Evolutionary conservation across 176 grass and related monocot species (phyloP).

Genomic region (Rhipidocladum racemiflorum): DNA sequence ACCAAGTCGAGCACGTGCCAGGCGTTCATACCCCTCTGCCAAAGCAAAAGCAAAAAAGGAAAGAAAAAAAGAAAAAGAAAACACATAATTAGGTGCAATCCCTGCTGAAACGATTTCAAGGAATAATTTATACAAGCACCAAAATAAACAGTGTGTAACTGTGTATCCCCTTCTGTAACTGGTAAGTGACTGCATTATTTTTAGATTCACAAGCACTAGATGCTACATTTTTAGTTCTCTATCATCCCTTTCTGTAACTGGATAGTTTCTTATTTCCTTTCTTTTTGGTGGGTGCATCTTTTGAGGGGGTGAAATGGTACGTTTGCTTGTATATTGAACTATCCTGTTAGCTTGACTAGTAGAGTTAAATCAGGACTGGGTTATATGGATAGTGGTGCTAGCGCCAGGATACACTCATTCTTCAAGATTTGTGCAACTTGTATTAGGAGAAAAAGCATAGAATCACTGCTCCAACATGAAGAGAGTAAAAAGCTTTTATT

Average conservation of each 20-base stretch:
- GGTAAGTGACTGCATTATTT: neutral
- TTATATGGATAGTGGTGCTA: neutral
- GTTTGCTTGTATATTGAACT: neutral
- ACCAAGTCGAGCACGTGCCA: conserved; percentile 60
- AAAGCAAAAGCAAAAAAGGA: neutral
- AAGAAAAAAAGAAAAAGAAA: neutral
- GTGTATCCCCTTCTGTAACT: neutral
- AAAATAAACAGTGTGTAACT: neutral
- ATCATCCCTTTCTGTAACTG: neutral
- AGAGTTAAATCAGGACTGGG: neutral
- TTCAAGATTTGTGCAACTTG: too few relatives aligned
- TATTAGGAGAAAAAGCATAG: too few relatives aligned
- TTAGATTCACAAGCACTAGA: neutral
- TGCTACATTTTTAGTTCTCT: neutral
- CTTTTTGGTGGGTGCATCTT: neutral
- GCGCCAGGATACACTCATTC: conserved; percentile 8
- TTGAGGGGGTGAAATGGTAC: neutral
- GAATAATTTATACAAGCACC: neutral
- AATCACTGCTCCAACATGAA: too few relatives aligned
- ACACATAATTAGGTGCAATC: conserved; percentile 5
- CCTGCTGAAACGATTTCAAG: neutral
- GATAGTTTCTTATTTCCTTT: neutral
- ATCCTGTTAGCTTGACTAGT: neutral
- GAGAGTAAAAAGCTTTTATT: neutral
- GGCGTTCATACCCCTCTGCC: conserved; percentile 85